Percentiles rank a stretch among this genome's conserved stretches.
Evolutionary conservation across 768 basidiomycete species (phyloP).

Genomic region (Agaricus bisporus): DNA sequence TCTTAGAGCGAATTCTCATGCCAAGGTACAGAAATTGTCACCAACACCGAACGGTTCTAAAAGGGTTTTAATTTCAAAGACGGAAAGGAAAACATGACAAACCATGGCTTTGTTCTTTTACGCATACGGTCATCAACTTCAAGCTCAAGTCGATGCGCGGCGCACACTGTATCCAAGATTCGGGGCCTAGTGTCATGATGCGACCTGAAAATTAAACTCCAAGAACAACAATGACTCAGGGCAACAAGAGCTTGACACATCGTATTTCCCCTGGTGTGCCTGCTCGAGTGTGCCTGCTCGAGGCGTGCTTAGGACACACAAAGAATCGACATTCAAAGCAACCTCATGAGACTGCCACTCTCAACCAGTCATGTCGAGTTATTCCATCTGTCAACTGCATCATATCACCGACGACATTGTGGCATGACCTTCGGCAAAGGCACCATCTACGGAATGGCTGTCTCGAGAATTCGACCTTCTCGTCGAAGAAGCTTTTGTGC

Average conservation of each 20-base stretch:
- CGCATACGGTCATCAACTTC: too few species aligned
- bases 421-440: not conserved
- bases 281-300: not conserved
- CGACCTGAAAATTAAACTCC: too few species aligned
- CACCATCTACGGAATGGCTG: not conserved
- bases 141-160: too few species aligned
- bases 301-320: not conserved
- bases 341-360: not conserved
- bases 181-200: too few species aligned
- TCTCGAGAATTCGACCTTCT: not conserved
- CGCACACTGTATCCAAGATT: too few species aligned
- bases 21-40: too few species aligned
- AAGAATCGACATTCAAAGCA: not conserved
- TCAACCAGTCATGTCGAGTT: not conserved
- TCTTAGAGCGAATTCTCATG: too few species aligned
- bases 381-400: conserved; percentile 5
- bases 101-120: too few species aligned
- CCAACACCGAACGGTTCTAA: too few species aligned
- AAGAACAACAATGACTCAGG: too few species aligned
- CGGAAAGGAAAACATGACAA: too few species aligned
- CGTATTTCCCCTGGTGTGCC: not conserved
- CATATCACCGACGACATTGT: conserved; percentile 4
- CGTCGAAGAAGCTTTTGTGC: not conserved
- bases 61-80: too few species aligned
- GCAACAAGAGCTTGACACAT: not conserved